Conservation (phyloP, 495 filamentous ascomycete genomes). For the Penicillium mononematosum region DNA sequence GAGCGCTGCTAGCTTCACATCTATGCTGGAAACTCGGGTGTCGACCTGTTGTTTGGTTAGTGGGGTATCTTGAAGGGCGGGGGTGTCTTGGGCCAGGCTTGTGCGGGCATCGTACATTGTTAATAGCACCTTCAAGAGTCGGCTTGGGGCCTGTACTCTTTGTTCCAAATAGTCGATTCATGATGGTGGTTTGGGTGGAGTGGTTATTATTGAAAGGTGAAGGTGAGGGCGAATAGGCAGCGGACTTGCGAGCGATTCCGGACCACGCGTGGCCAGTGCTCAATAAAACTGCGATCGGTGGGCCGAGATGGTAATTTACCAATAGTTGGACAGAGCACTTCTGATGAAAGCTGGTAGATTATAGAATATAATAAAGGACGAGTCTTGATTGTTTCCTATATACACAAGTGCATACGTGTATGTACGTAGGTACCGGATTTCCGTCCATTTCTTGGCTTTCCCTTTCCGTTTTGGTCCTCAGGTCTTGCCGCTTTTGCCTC, state of each 20-base stretch:
- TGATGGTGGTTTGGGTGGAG: constrained; percentile 37
- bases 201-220: constrained; percentile 8
- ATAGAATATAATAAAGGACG: neutral
- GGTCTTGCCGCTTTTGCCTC: neutral
- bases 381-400: neutral
- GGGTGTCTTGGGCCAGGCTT: constrained; percentile 1
- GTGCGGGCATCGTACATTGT: constrained; percentile 58
- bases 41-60: constrained; percentile 58
- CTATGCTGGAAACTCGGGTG: constrained; percentile 80
- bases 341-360: neutral
- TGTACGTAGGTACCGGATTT: neutral
- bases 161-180: constrained; percentile 96
- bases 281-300: constrained; percentile 8
- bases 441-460: neutral
- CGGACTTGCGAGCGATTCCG: neutral
- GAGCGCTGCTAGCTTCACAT: constrained; percentile 89
- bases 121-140: constrained; percentile 81
- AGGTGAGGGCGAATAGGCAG: constrained; percentile 3
- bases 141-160: constrained; percentile 89
- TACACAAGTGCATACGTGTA: neutral
- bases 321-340: neutral
- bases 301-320: constrained; percentile 9
- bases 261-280: constrained; percentile 14
- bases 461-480: neutral
- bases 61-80: constrained; percentile 7